phyloP scores from a whole-genome alignment of 2,329 filamentous ascomycete species.

The Xylaria digitata region DNA sequence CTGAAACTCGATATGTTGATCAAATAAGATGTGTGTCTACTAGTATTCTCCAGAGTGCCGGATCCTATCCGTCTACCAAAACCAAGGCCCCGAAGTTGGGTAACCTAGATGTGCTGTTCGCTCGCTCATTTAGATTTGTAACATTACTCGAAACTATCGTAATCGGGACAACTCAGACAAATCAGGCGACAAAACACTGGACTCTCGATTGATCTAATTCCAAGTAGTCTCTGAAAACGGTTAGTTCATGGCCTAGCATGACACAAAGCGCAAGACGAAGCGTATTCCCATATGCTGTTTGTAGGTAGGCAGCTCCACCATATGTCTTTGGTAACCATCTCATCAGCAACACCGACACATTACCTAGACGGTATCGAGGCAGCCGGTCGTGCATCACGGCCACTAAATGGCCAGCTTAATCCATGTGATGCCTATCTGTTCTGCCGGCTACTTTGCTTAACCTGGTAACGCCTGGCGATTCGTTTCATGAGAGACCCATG shows the following conservation, averaged over 20 bases:
- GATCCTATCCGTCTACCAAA: too few relatives aligned
- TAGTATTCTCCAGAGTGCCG: too few relatives aligned
- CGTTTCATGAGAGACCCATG: conserved; percentile 17
- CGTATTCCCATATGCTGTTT: not conserved
- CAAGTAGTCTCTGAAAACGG: not conserved
- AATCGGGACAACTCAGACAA: conserved; percentile 5
- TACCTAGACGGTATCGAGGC: not conserved
- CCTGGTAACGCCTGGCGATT: conserved; percentile 1
- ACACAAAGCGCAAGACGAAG: not conserved
- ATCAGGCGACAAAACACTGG: not conserved
- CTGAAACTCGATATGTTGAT: not conserved
- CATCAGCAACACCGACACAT: conserved; percentile 26
- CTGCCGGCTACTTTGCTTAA: conserved; percentile 8
- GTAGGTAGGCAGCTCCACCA: conserved; percentile 8
- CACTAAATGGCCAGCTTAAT: not conserved
- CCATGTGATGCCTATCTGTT: conserved; percentile 9
- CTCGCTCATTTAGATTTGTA: conserved; percentile 13
- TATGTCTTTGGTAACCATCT: conserved; percentile 33
- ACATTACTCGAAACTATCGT: not conserved
- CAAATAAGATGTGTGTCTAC: too few relatives aligned
- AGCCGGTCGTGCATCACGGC: not conserved
- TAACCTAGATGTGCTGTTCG: too few relatives aligned
- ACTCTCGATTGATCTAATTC: not conserved
- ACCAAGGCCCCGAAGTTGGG: too few relatives aligned
- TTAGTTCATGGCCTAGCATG: conserved; percentile 3